Evolutionary conservation across 140 eudicot species (phyloP).

Genomic region (Bidens hawaiensis): DNA sequence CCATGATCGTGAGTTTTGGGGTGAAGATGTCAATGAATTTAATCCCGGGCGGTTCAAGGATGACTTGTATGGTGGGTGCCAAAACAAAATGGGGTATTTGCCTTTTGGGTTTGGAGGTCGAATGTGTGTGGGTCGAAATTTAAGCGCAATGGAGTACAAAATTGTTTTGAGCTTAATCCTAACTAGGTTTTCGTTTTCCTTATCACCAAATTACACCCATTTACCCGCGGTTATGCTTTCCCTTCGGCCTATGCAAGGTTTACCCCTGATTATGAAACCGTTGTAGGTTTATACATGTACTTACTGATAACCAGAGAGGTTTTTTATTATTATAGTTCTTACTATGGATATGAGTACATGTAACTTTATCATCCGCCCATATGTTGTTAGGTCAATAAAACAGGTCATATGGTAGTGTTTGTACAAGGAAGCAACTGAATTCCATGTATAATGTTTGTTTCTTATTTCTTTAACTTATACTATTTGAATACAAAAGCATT

Average conservation of each 20-base stretch:
- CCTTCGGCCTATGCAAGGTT: slow-evolving; percentile 68
- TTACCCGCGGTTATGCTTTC: slow-evolving; percentile 67
- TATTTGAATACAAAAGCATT: too few species aligned
- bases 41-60: slow-evolving; percentile 72
- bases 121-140: slow-evolving; percentile 87
- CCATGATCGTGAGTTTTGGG: slow-evolving; percentile 74
- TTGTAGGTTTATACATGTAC: slow-evolving; percentile 9
- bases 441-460: neutral
- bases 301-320: neutral
- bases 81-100: slow-evolving; percentile 80
- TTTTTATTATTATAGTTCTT: neutral
- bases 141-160: slow-evolving; percentile 75
- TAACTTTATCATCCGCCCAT: neutral
- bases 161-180: slow-evolving; percentile 54
- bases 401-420: neutral
- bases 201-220: slow-evolving; percentile 68
- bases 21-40: slow-evolving; percentile 69
- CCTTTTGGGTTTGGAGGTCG: slow-evolving; percentile 97
- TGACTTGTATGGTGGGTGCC: slow-evolving; percentile 65
- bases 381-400: neutral
- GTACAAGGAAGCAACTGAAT: neutral
- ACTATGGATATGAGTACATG: neutral
- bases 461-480: neutral
- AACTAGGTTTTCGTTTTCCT: slow-evolving; percentile 61
- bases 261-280: slow-evolving; percentile 55